Evolutionary conservation across 2,329 filamentous ascomycete genomes (phyloP), one percentile per base, ranked within the genome.

Genomic region (Colletotrichum theobromicola): DNA sequence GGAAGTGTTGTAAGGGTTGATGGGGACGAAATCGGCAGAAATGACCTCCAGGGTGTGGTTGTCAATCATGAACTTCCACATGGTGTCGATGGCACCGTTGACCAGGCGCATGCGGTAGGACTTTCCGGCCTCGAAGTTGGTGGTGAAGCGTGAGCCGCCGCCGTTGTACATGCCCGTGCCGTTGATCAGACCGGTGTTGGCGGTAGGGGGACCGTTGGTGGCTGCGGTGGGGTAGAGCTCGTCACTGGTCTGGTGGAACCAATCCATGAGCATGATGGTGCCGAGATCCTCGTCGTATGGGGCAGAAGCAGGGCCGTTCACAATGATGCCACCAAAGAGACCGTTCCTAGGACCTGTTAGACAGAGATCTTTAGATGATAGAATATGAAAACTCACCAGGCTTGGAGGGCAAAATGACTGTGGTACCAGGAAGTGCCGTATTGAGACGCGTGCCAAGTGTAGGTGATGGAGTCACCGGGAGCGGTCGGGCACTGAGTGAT

Each of bases 271-370:
- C 21, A 91, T 84, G 3, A 93, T 77, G 9, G 87, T 82, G 4
- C 93, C 92, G 0, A 93, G 84, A 78, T 94, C 93, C 61, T 89
- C 85, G 75, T 94, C 91, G 77, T 93, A 93, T 77, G 90, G 86
- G 15, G 87, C 84, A 7, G 88, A 88, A 0, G 87, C 86, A 1
- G 91, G 91, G 0, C 91, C 92, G 68, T 92, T 86, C 77, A 93
- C 90, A 16, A 93, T 82, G 35, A 94, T 89, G 4, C 86, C 87
- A 0, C 92, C 92, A 34, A 90, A 84, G 0, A 93, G 82, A 2
- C 92, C 92, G 58, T 75, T 75, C 73, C 73, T 75, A 26, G 5
- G 30, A 12, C 46, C 13, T 42, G 55, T 74, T n/a, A 74, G 72
- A 42, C 24, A 78, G 80, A 81, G 83, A 16, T 53, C 10, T 15